Evolutionary conservation across 2,329 filamentous ascomycete species (phyloP).

Genomic region (Elsinoe batatas): DNA sequence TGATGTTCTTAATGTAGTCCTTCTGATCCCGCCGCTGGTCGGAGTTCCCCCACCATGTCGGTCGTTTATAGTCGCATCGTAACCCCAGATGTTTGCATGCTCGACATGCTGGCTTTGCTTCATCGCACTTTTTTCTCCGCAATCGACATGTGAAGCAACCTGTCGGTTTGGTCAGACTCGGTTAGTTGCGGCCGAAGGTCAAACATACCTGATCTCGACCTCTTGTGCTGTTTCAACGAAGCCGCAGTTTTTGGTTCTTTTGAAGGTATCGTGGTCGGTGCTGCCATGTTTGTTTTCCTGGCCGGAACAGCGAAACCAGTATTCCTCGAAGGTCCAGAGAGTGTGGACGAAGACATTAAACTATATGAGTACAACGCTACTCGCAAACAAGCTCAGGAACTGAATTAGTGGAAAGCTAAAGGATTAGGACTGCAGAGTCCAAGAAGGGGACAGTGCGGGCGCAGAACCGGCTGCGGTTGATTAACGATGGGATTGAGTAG

Average conservation of each 20-base stretch:
- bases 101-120: conserved; percentile 53
- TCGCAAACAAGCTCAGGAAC: conserved; percentile 17
- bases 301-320: conserved; percentile 11
- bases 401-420: conserved; percentile 20
- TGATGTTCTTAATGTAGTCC: conserved; percentile 91
- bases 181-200: conserved; percentile 44
- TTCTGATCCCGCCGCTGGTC: conserved; percentile 79
- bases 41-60: conserved; percentile 94
- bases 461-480: conserved; percentile 25
- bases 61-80: conserved; percentile 90
- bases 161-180: conserved; percentile 31
- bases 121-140: conserved; percentile 61
- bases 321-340: conserved; percentile 31
- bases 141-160: conserved; percentile 60
- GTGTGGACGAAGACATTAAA: conserved; percentile 37
- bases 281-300: conserved; percentile 40
- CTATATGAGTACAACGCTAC: conserved; percentile 33
- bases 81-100: conserved; percentile 66
- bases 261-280: conserved; percentile 36
- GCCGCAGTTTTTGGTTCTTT: conserved; percentile 47
- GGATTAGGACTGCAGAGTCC: conserved; percentile 23
- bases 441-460: conserved; percentile 21
- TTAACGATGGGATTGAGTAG: conserved; percentile 32
- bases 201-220: conserved; percentile 83
- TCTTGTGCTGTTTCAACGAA: conserved; percentile 72